Percentiles rank a stretch among this genome's conserved stretches.
Conservation (phyloP, 2,329 filamentous ascomycete genomes). For the Alternaria sp. region DNA sequence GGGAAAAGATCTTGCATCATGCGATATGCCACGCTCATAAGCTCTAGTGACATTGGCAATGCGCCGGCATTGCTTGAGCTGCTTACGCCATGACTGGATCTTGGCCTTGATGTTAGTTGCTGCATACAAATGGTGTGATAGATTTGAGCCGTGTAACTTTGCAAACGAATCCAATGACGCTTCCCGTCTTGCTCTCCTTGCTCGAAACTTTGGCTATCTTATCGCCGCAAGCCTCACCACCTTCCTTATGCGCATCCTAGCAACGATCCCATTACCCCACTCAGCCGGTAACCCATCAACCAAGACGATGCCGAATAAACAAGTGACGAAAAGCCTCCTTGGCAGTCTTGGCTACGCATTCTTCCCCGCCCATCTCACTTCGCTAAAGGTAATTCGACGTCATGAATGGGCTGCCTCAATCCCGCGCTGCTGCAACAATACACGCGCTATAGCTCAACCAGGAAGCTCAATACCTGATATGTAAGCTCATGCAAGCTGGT, state of each 20-base stretch:
- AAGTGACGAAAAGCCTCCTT: slow-evolving; percentile 20
- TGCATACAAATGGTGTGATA: not conserved
- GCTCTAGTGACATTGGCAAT: not conserved
- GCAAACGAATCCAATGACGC: not conserved
- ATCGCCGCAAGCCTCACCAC: slow-evolving; percentile 10
- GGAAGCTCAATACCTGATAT: slow-evolving; percentile 32
- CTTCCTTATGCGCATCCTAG: slow-evolving; percentile 12
- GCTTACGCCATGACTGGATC: not conserved
- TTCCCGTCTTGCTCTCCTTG: not conserved
- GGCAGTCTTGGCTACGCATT: slow-evolving; percentile 32
- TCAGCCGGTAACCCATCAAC: not conserved
- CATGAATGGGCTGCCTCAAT: slow-evolving; percentile 21
- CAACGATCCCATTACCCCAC: not conserved
- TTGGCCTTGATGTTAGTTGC: not conserved
- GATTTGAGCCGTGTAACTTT: not conserved
- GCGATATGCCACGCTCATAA: no score
- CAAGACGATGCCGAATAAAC: slow-evolving; percentile 6
- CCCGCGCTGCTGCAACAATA: slow-evolving; percentile 18
- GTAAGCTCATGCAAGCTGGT: slow-evolving; percentile 23
- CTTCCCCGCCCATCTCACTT: slow-evolving; percentile 25
- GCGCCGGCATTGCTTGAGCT: slow-evolving; percentile 1
- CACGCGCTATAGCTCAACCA: slow-evolving; percentile 29
- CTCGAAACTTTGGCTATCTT: not conserved
- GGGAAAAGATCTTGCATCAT: no score
- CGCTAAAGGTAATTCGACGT: slow-evolving; percentile 21